Evolutionary conservation across 2,329 filamentous ascomycete species (phyloP), one percentile per base, ranked within the genome.

Genomic region (Beauveria australis): DNA sequence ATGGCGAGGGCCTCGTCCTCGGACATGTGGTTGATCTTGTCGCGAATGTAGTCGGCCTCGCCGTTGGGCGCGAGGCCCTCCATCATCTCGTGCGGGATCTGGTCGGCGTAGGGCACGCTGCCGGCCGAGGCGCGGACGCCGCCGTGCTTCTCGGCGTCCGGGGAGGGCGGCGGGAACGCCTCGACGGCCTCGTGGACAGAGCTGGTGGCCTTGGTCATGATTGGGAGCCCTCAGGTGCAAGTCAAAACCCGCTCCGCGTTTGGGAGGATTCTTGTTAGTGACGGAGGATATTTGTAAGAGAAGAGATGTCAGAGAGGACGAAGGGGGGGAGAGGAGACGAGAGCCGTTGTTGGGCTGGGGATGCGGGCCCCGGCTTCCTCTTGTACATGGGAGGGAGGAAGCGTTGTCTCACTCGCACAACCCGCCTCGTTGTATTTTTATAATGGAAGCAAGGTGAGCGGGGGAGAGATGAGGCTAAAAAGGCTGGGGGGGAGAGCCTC

Each of bases 1-100:
- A 78, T 76, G 28, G 69, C 72, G 5, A 75, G 30, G 0, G 76
- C 76, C 59, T 78, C 75, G 30, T 76, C 75, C 67, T 75, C 74
- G 48, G 66, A 70, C 74, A 78, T 77, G 63, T 63, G 68, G 63
- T 76, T 74, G 65, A 78, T 73, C 64, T 71, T 75, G 40, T 71
- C 69, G 24, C 76, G 66, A 56, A 78, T 75, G 64, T 75, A 76
- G 19, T 75, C 73, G n/a, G 64, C 67, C 62, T 78, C 75, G 49
- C 74, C 75, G 48, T 76, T 77, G 33, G 76, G 76, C 1, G 75
- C 76, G 44, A 78, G 66, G 53, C 71, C 71, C 61, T 76, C 73
- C 44, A 77, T 71, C 65, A 74, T 69, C 60, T 73, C 68, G 33
- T 71, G 70, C 6, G 74, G 65, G 54, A 78, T 75, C 63, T 76